phyloP scores from a whole-genome alignment of 495 filamentous ascomycete species.

The Cairneyella variabilis region DNA sequence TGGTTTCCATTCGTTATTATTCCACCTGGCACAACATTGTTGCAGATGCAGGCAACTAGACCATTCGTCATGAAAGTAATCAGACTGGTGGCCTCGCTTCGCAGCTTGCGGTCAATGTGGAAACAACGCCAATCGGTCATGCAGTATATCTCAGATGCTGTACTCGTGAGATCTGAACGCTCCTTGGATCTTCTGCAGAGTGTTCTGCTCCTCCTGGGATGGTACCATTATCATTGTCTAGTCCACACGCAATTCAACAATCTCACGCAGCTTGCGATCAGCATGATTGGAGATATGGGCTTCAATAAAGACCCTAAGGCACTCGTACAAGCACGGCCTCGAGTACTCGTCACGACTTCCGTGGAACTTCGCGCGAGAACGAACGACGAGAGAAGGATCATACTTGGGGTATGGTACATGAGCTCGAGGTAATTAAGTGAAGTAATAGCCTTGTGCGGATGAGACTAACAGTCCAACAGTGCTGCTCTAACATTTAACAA shows the following conservation, averaged over 20 bases:
- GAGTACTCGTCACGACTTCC: slow-evolving; percentile 15
- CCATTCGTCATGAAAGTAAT: slow-evolving; percentile 36
- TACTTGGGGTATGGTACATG: slow-evolving; percentile 40
- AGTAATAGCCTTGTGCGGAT: not conserved
- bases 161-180: slow-evolving; percentile 42
- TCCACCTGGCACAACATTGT: slow-evolving; percentile 22
- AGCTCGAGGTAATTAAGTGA: slow-evolving; percentile 32
- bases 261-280: slow-evolving; percentile 40
- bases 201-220: slow-evolving; percentile 42
- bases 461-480: not conserved
- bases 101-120: slow-evolving; percentile 35
- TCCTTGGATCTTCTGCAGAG: slow-evolving; percentile 48
- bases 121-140: slow-evolving; percentile 35
- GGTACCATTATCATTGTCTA: slow-evolving; percentile 38
- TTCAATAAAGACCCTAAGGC: slow-evolving; percentile 33
- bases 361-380: slow-evolving; percentile 18
- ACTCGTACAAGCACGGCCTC: slow-evolving; percentile 22
- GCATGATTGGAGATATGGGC: slow-evolving; percentile 41
- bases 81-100: slow-evolving; percentile 36
- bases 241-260: slow-evolving; percentile 41
- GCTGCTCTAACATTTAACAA: slow-evolving; percentile 14
- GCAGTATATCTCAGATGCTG: slow-evolving; percentile 35
- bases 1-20: slow-evolving; percentile 37
- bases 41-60: slow-evolving; percentile 20
- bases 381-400: slow-evolving; percentile 32